Percentiles rank a stretch among this genome's conserved stretches.
These are phyloP conservation scores for Penicillium odoratum DNA, from an alignment of 495 filamentous ascomycete genomes.

Conservation along the genomic window DNA sequence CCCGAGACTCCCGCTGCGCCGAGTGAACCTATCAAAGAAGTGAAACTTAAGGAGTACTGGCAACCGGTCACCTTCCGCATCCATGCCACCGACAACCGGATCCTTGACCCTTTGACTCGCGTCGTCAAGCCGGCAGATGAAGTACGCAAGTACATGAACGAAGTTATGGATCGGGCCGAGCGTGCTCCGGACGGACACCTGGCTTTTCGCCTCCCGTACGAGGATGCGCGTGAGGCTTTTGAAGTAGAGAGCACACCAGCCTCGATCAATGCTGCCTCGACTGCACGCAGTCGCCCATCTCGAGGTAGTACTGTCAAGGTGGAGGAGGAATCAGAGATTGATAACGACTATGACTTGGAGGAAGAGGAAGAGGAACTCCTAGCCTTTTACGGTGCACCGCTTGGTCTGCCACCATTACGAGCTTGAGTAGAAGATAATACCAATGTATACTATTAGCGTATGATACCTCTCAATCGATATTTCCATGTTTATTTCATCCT, in stretches of 20 bases:
- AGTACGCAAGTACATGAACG: constrained; percentile 79
- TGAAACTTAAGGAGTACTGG: constrained; percentile 70
- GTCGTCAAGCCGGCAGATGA: constrained; percentile 80
- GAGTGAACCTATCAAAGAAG: constrained; percentile 11
- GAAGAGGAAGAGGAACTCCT: constrained; percentile 44
- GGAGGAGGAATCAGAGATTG: constrained; percentile 40
- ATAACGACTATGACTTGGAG: constrained; percentile 25
- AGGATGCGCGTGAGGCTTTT: constrained; percentile 30
- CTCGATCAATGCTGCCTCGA: constrained; percentile 8
- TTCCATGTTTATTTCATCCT: not conserved
- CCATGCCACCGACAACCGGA: constrained; percentile 57
- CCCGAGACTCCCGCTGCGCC: constrained; percentile 9
- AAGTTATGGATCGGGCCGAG: constrained; percentile 73
- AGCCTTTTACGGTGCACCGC: constrained; percentile 45
- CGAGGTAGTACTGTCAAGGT: constrained; percentile 18
- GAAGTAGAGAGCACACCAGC: constrained; percentile 34
- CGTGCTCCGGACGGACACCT: constrained; percentile 68
- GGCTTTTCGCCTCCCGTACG: constrained; percentile 62
- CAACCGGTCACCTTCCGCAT: constrained; percentile 86
- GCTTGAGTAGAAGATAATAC: not conserved
- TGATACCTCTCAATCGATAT: not conserved
- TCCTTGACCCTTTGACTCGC: constrained; percentile 70
- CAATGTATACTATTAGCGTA: constrained; percentile 1
- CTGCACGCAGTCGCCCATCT: constrained; percentile 30
- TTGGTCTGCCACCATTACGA: constrained; percentile 30